Percentiles rank a stretch among this genome's conserved stretches.
phyloP scores from a whole-genome alignment of 2,329 filamentous ascomycete genomes.

The Microsporum canis region DNA sequence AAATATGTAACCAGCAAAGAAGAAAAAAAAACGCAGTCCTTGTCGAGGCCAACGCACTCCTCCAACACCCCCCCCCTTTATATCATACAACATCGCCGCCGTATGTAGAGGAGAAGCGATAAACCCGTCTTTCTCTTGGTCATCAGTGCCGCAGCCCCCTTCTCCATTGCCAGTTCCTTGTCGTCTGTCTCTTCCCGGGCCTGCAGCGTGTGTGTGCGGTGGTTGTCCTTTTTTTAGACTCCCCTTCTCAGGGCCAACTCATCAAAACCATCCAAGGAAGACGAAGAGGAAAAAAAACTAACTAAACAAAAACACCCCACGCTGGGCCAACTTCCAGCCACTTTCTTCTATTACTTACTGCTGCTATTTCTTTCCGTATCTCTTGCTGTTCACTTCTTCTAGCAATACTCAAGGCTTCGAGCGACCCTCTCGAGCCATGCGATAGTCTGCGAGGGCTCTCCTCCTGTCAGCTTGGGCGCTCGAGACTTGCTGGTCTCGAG shows the following conservation, averaged over 20 bases:
- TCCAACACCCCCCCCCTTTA: neutral
- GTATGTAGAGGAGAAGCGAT: neutral
- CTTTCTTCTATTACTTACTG: neutral
- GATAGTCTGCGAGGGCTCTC: constrained; percentile 23
- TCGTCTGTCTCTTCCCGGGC: neutral
- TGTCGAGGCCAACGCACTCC: constrained; percentile 4
- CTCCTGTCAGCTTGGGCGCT: constrained; percentile 28
- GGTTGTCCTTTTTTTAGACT: neutral
- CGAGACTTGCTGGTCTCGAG: constrained; percentile 22
- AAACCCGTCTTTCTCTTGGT: neutral
- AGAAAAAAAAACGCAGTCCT: constrained; percentile 1
- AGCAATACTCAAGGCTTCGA: neutral
- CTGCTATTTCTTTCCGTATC: neutral
- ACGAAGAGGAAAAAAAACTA: neutral
- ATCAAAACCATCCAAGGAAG: neutral
- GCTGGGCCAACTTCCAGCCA: constrained; percentile 3
- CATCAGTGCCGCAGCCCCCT: neutral
- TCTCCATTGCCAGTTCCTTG: neutral
- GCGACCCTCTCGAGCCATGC: constrained; percentile 25
- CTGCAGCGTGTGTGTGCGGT: neutral
- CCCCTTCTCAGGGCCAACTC: constrained; percentile 2
- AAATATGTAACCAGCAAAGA: constrained; percentile 2
- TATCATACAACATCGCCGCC: neutral
- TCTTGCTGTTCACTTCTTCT: neutral
- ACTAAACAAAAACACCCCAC: constrained; percentile 2